phyloP scores from a whole-genome alignment of 441 rosid genomes.

The Codiaeum variegatum region DNA sequence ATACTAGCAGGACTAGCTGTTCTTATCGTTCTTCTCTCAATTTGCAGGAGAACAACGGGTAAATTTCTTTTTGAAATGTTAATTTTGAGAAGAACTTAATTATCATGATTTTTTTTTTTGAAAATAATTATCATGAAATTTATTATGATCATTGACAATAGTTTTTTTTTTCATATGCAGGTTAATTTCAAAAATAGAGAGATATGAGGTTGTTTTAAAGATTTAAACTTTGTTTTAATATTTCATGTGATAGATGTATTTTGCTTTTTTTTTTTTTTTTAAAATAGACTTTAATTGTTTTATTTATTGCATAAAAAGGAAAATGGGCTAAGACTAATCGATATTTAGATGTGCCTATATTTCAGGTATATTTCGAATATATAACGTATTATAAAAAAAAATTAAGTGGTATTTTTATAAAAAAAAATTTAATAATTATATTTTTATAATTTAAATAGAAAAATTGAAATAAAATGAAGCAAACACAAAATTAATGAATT shows the following conservation, averaged over 20 bases:
- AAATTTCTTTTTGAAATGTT: neutral
- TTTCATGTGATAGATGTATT: neutral
- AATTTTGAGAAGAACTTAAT: neutral
- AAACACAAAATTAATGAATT: no score
- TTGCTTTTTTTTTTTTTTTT: neutral
- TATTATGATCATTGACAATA: neutral
- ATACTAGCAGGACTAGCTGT: conserved; percentile 62
- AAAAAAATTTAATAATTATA: no score
- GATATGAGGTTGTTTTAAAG: neutral
- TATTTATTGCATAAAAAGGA: conserved; percentile 6
- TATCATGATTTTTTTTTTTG: neutral
- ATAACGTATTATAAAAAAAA: no score
- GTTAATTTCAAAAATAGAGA: conserved; percentile 11
- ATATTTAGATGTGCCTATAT: no score
- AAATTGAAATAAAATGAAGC: no score
- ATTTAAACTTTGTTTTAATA: neutral
- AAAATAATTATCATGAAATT: neutral
- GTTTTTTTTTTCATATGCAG: conserved; percentile 15
- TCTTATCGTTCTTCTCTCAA: conserved; percentile 66
- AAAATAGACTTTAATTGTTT: neutral
- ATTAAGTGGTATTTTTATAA: no score
- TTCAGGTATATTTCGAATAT: no score
- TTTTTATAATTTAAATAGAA: no score
- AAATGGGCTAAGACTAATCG: no score
- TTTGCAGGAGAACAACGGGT: conserved; percentile 63